Evolutionary conservation across 495 filamentous ascomycete genomes (phyloP).

Genomic region (Penicillium cinerascens): DNA sequence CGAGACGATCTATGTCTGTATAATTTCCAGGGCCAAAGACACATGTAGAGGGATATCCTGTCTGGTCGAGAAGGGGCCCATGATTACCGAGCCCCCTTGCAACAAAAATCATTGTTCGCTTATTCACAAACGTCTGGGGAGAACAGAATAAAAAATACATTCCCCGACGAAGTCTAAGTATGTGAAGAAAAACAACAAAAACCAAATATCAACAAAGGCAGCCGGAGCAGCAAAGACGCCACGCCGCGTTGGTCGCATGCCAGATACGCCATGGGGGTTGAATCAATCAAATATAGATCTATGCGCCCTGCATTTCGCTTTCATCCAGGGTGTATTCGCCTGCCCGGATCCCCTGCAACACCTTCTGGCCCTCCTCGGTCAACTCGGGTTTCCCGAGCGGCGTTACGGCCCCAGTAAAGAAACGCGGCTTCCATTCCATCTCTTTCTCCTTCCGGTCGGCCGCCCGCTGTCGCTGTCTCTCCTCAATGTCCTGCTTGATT

Average conservation of each 20-base stretch:
- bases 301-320: constrained; percentile 41
- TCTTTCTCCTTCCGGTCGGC: constrained; percentile 65
- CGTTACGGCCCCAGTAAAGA: constrained; percentile 74
- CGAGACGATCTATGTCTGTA: background rate
- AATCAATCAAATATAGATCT: constrained; percentile 17
- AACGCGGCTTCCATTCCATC: constrained; percentile 78
- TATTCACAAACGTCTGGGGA: constrained; percentile 10
- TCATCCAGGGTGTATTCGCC: constrained; percentile 56
- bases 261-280: constrained; percentile 27
- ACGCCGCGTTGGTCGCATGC: constrained; percentile 25
- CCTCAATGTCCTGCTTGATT: constrained; percentile 87
- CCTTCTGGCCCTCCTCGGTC: constrained; percentile 70
- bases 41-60: constrained; percentile 6
- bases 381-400: constrained; percentile 74
- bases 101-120: constrained; percentile 3
- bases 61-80: constrained; percentile 1
- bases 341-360: constrained; percentile 63
- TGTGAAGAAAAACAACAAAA: constrained; percentile 5
- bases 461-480: constrained; percentile 79
- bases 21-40: background rate
- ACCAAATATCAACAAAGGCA: background rate
- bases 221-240: constrained; percentile 9
- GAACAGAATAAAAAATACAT: background rate
- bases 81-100: background rate
- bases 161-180: constrained; percentile 19